Base-by-base conservation (phyloP, 208 protist species). In the Leishmania mexicana region DNA sequence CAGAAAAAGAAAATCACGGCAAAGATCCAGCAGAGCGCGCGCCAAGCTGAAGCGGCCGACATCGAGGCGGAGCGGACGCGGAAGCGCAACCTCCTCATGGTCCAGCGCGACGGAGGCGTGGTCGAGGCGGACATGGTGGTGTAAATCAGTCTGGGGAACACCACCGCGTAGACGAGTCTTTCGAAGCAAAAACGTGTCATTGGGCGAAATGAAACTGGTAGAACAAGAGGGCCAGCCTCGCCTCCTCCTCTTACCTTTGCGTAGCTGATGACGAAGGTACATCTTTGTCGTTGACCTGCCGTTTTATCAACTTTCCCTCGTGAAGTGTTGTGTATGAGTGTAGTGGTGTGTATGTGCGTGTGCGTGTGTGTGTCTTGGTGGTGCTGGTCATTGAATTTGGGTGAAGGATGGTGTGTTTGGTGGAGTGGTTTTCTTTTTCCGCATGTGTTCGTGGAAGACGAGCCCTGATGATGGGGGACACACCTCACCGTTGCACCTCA, bases 1-100 rank as follows among this genome's bases (percentile, higher is more conserved):
- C 96, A 99, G 85, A 98, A 99, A 76, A 99, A 99, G 89, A 94
- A 94, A 81, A 83, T 88, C n/a, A 84, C 94, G 71, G 89, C 89
- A 21, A 83, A 83, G 73, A 79, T 85, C 40, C 79, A 91, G 71
- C 76, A 90, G 76, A 80, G 78, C 15, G 80, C 64, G 70, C 88
- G 85, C 19, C 82, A 90, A 65, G 86, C 83, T n/a, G 88, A 81
- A 75, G 80, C 85, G 76, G 81, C 80, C n/a, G 82, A 81, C 38
- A 78, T 71, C 47, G 89, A 81, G 62, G 87, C 83, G 21, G 81
- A 86, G 76, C 79, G 84, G 40, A 76, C 71, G 31, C 85, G 81
- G 17, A 68, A 81, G 49, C 73, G 76, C 42, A 75, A 83, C 57
- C 71, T 80, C 42, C 86, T 86, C 78, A 80, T 85, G 54, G 76